phyloP scores from a whole-genome alignment of 441 rosid species.

The Erodium trifolium region DNA sequence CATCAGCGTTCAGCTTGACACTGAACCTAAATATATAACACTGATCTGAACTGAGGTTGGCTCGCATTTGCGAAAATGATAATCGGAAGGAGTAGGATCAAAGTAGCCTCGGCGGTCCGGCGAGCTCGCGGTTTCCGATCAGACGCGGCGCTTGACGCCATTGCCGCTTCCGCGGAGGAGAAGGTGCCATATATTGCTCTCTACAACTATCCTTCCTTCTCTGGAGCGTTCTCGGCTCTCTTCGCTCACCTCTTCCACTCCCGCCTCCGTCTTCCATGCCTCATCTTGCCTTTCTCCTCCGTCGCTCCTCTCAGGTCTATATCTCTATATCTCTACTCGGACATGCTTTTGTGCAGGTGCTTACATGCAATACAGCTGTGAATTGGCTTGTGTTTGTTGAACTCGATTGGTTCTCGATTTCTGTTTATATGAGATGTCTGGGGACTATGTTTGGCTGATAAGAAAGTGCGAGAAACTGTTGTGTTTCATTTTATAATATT shows the following conservation, averaged over 20 bases:
- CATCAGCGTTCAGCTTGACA: background rate
- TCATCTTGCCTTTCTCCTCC: conserved; percentile 64
- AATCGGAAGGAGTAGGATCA: background rate
- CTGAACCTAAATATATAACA: background rate
- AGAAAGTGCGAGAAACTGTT: background rate
- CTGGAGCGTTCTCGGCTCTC: conserved; percentile 76
- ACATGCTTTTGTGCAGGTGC: background rate
- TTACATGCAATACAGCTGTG: conserved; percentile 3
- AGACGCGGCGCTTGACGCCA: conserved; percentile 62
- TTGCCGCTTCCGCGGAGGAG: conserved; percentile 45
- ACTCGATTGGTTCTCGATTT: background rate
- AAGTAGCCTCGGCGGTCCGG: background rate
- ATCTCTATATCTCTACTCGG: background rate
- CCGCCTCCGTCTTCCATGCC: conserved; percentile 46
- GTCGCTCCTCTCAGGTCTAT: conserved; percentile 50
- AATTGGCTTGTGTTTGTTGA: background rate
- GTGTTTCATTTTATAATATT: background rate
- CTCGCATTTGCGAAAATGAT: background rate
- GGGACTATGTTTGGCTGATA: background rate
- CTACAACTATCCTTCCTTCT: conserved; percentile 73
- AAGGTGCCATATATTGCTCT: conserved; percentile 43
- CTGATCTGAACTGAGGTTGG: background rate
- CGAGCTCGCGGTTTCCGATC: conserved; percentile 44
- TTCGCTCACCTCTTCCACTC: conserved; percentile 64
- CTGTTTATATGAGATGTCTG: background rate